A percentile compares a stretch with the other conserved stretches of the same genome.
These are phyloP conservation scores for Termitomyces sp. DNA, from an alignment of 768 basidiomycete genomes.

Conservation along the genomic window DNA sequence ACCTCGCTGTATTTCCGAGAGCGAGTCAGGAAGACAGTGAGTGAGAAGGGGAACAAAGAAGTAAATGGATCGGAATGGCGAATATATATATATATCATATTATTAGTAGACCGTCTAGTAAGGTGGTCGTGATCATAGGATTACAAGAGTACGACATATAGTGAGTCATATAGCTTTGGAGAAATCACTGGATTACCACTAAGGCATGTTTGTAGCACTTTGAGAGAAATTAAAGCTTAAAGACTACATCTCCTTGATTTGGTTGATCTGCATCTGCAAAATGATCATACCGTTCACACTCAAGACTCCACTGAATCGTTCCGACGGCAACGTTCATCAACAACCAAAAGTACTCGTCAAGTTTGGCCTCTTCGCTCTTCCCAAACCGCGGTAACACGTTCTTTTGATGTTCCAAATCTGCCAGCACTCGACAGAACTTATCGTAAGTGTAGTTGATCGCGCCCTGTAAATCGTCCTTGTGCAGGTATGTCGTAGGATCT, in stretches of 20 bases:
- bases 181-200: too few species aligned
- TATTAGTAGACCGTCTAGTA: too few species aligned
- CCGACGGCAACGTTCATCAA: not conserved
- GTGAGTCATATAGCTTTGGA: too few species aligned
- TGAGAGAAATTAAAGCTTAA: not conserved
- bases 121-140: too few species aligned
- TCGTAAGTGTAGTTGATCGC: not conserved
- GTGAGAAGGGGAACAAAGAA: too few species aligned
- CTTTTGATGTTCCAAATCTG: not conserved
- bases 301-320: not conserved
- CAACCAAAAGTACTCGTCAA: not conserved
- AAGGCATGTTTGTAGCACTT: too few species aligned
- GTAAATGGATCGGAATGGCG: too few species aligned
- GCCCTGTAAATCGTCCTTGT: not conserved
- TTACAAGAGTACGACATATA: too few species aligned
- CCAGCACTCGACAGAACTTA: not conserved
- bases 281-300: not conserved
- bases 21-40: too few species aligned
- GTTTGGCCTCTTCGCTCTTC: not conserved
- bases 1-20: too few species aligned
- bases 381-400: not conserved
- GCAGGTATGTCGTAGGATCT: not conserved
- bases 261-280: not conserved
- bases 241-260: not conserved
- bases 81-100: too few species aligned